A percentile compares a stretch with the other conserved stretches of the same genome.
Evolutionary conservation across 345 rosid genomes (phyloP).

Genomic region (Psidium guajava): DNA sequence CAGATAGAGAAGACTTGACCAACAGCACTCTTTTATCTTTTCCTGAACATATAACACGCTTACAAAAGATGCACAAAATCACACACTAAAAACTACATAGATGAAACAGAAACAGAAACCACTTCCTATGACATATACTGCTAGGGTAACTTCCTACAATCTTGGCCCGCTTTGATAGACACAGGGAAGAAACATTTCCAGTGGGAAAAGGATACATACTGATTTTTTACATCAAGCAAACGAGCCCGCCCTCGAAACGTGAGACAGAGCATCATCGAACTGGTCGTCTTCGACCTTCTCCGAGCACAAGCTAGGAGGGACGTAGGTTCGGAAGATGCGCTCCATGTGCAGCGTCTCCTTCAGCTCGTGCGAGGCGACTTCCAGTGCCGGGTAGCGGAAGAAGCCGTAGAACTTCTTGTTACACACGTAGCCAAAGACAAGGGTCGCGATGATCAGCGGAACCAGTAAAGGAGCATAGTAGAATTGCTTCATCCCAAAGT

Average conservation of each 20-base stretch:
- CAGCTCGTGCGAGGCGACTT: constrained; percentile 47
- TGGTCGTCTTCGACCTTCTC: constrained; percentile 57
- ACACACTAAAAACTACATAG: too few relatives aligned
- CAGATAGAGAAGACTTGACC: too few relatives aligned
- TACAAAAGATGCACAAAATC: too few relatives aligned
- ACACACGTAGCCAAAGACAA: constrained; percentile 51
- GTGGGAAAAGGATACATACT: not conserved
- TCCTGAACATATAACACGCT: too few relatives aligned
- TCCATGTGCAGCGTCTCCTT: constrained; percentile 61
- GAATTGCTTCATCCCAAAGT: constrained; percentile 46
- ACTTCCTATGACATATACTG: too few relatives aligned
- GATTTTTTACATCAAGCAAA: constrained; percentile 9
- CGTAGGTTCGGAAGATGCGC: constrained; percentile 37
- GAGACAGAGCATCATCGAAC: constrained; percentile 59
- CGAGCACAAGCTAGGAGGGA: constrained; percentile 57
- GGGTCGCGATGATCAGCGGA: constrained; percentile 34
- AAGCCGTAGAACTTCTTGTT: constrained; percentile 49
- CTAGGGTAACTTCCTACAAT: too few relatives aligned
- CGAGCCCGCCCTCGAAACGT: constrained; percentile 19
- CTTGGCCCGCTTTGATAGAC: too few relatives aligned
- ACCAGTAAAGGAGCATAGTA: constrained; percentile 20
- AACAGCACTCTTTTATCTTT: too few relatives aligned
- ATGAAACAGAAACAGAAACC: too few relatives aligned
- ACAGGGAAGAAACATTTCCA: not conserved
- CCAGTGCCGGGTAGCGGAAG: constrained; percentile 53